These are phyloP conservation scores for Alternaria brassicicola DNA, from an alignment of 2,329 filamentous ascomycete species.

Conservation along the genomic window DNA sequence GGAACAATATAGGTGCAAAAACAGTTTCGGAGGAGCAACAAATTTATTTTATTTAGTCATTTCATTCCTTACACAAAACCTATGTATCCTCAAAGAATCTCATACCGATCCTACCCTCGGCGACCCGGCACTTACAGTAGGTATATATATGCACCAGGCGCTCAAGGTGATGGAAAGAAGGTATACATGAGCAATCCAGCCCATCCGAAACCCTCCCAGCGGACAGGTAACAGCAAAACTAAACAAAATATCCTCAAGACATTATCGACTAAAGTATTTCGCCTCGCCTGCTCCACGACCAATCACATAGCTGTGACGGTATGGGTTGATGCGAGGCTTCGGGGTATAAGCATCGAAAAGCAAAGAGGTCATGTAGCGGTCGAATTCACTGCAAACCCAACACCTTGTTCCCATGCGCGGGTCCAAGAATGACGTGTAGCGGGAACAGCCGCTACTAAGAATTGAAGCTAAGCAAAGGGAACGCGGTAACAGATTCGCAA, in stretches of 20 bases:
- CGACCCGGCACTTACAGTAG: not conserved
- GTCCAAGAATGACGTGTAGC: not conserved
- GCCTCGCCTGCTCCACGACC: not conserved
- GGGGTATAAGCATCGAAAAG: conserved; percentile 28
- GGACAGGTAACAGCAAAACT: conserved; percentile 18
- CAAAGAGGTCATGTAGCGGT: conserved; percentile 11
- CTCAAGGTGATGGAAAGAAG: conserved; percentile 1
- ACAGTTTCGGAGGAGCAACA: not conserved
- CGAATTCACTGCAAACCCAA: not conserved
- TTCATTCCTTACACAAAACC: not conserved
- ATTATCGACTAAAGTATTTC: conserved; percentile 28
- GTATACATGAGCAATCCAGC: conserved; percentile 2
- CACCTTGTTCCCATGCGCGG: not conserved
- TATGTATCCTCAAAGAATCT: not conserved
- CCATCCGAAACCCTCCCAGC: conserved; percentile 28
- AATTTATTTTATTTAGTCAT: not conserved
- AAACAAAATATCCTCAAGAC: conserved; percentile 35
- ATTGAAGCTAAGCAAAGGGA: conserved; percentile 18
- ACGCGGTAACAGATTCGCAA: conserved; percentile 12
- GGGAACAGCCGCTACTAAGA: not conserved
- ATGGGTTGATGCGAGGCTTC: conserved; percentile 6
- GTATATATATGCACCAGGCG: not conserved
- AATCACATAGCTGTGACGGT: not conserved
- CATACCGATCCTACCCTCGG: not conserved
- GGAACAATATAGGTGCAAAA: too few species aligned